Evolutionary conservation across 441 rosid species (phyloP), one percentile per base, ranked within the genome.

Genomic region (Viola pubescens): DNA sequence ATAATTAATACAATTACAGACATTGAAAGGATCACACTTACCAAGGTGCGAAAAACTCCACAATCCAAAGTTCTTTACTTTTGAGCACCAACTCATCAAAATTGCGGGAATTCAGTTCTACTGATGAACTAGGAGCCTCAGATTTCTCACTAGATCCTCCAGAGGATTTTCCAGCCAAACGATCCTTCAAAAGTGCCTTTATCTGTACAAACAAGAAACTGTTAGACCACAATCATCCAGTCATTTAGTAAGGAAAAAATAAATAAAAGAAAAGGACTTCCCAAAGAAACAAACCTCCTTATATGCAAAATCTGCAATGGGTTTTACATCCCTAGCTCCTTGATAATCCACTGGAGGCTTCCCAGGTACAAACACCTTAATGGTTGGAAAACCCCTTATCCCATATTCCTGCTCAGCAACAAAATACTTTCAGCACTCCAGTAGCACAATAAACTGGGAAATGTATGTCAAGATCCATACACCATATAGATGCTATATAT

Each of bases 41-140:
- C 99, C 99, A 94, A 54, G 99, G 99, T 59, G 97, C 97, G 54
- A 90, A 94, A 69, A 90, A 94, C 76, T 94, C 99, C 75, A 94
- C 90, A 58, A 94, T 73, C 99, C 99, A 94, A 54, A 88, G 94
- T 26, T 90, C 97, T 76, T 82, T 90, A 75, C 99, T 90, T 82
- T 88, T 82, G 64, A 86, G 75, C 62, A 94, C 99, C 83, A 84
- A 71, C 67, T 90, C 95, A 75, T 90, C 96, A 76, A 94, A 94
- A 70, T 86, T 90, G 75, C 62, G 65, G 67, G 99, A 76, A 76
- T 77, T 88, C 77, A 94, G 69, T 75, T 85, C 96, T 48, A 76
- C 72, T 0, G 97, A 94, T 12, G 84, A 86, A 77, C 77, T 85
- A 54, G 49, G 46, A 43, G 91, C 62, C 70, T 85, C 94, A 58